These are phyloP conservation scores for Lichtheimia corymbifera DNA, from an alignment of 371 early-diverging fungal species.

Conservation along the genomic window DNA sequence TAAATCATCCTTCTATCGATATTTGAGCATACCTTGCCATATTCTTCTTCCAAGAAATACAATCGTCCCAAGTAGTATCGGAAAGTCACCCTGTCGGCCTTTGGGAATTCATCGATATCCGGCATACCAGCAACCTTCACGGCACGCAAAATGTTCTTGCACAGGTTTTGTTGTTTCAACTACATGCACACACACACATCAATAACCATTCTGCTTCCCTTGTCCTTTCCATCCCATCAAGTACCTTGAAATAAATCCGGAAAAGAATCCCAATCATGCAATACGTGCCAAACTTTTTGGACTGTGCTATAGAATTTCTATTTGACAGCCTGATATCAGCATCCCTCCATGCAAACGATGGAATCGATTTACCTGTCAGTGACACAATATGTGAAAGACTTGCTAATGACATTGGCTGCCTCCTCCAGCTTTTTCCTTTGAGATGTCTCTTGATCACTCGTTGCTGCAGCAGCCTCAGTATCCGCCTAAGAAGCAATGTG, in stretches of 20 bases:
- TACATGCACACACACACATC: slow-evolving; percentile 1
- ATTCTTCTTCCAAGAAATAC: slow-evolving; percentile 82
- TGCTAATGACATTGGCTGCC: slow-evolving; percentile 83
- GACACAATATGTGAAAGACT: slow-evolving; percentile 82
- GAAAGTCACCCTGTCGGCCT: slow-evolving; percentile 83
- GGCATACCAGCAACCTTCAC: slow-evolving; percentile 77
- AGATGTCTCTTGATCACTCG: slow-evolving; percentile 20
- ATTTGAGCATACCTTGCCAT: slow-evolving; percentile 46
- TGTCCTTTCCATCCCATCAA: background rate
- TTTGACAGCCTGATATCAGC: background rate
- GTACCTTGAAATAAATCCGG: slow-evolving; percentile 83
- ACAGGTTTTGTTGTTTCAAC: slow-evolving; percentile 81
- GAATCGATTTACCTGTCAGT: slow-evolving; percentile 69
- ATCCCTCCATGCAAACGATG: background rate
- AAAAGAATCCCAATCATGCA: slow-evolving; percentile 82
- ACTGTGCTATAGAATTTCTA: slow-evolving; percentile 49
- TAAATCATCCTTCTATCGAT: background rate
- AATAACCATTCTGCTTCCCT: background rate
- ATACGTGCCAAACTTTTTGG: slow-evolving; percentile 91
- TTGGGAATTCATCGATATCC: slow-evolving; percentile 71
- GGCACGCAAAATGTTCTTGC: slow-evolving; percentile 81
- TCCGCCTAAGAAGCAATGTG: slow-evolving; percentile 55
- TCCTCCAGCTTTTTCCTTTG: slow-evolving; percentile 72
- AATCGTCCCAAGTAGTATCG: slow-evolving; percentile 84
- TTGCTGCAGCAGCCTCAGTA: background rate